Evolutionary conservation across 257 asterid genomes (phyloP).

Genomic region (Marsdenia floribunda): DNA sequence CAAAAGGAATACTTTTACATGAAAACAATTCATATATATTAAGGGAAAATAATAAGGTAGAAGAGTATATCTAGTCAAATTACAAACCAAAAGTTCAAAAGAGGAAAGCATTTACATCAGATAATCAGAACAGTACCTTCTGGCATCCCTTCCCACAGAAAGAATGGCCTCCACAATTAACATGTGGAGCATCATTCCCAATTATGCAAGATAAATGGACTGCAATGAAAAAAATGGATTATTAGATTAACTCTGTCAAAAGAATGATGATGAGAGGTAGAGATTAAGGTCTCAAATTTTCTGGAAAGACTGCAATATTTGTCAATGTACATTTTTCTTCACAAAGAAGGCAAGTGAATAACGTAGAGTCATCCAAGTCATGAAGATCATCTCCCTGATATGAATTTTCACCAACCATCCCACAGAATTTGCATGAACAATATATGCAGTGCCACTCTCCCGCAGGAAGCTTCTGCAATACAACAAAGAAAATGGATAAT

Average conservation of each 20-base stretch:
- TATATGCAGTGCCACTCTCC: slow-evolving; percentile 88
- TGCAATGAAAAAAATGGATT: slow-evolving; percentile 35
- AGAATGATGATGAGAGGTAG: slow-evolving; percentile 3
- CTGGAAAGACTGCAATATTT: slow-evolving; percentile 8
- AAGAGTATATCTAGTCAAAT: neutral
- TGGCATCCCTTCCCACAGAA: slow-evolving; percentile 83
- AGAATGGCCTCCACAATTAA: slow-evolving; percentile 30
- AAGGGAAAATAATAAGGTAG: neutral
- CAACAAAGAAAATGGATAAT: neutral
- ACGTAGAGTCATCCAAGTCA: slow-evolving; percentile 29
- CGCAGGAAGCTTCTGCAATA: slow-evolving; percentile 54
- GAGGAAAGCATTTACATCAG: neutral
- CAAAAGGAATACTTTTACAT: neutral
- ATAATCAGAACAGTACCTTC: slow-evolving; percentile 42
- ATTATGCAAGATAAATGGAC: slow-evolving; percentile 63
- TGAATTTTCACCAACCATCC: slow-evolving; percentile 42
- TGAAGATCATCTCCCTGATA: slow-evolving; percentile 30
- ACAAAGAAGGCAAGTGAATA: slow-evolving; percentile 57
- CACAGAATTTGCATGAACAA: slow-evolving; percentile 96
- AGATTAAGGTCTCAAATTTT: slow-evolving; percentile 12
- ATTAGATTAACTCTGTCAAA: slow-evolving; percentile 6
- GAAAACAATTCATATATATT: neutral
- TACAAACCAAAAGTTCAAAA: neutral
- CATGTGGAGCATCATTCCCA: slow-evolving; percentile 35
- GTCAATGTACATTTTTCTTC: slow-evolving; percentile 71